Percentiles rank a stretch among this genome's conserved stretches.
phyloP scores from a whole-genome alignment of 805 yeast species.

The Clavispora fructus region DNA sequence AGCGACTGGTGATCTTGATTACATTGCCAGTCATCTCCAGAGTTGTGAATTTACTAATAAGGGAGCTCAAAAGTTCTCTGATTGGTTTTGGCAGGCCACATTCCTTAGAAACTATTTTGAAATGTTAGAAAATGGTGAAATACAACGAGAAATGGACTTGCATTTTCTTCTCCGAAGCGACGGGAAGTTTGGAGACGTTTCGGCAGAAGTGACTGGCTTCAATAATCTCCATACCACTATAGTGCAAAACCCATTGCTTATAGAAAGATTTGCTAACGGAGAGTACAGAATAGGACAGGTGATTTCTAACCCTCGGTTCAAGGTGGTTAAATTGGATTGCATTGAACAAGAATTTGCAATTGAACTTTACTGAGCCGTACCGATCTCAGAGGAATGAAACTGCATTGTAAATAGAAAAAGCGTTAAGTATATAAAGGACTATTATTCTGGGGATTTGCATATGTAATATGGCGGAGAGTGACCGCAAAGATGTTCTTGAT shows the following conservation, averaged over 20 bases:
- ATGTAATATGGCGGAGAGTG: too few relatives aligned
- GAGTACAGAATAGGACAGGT: slow-evolving; percentile 19
- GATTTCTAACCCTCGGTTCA: slow-evolving; percentile 13
- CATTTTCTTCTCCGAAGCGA: slow-evolving; percentile 17
- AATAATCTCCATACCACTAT: slow-evolving; percentile 18
- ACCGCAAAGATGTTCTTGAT: too few relatives aligned
- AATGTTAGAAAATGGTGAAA: slow-evolving; percentile 11
- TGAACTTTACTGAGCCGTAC: slow-evolving; percentile 3
- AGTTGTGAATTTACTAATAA: slow-evolving; percentile 38
- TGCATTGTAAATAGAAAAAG: neutral
- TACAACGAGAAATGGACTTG: slow-evolving; percentile 18
- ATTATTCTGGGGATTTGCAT: too few relatives aligned
- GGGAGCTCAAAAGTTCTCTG: slow-evolving; percentile 20
- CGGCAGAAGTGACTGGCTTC: slow-evolving; percentile 24
- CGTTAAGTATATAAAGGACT: too few relatives aligned
- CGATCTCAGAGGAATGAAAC: too few relatives aligned
- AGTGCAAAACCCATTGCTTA: slow-evolving; percentile 16
- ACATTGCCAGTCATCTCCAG: slow-evolving; percentile 39
- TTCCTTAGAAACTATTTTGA: slow-evolving; percentile 26
- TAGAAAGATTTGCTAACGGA: slow-evolving; percentile 16
- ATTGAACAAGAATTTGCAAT: slow-evolving; percentile 29
- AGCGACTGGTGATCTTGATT: slow-evolving; percentile 21
- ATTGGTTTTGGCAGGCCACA: slow-evolving; percentile 34
- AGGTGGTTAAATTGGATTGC: slow-evolving; percentile 25
- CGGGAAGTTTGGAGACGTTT: slow-evolving; percentile 24